These are phyloP conservation scores for Heritiera fomes DNA, from an alignment of 345 rosid species.

Conservation along the genomic window DNA sequence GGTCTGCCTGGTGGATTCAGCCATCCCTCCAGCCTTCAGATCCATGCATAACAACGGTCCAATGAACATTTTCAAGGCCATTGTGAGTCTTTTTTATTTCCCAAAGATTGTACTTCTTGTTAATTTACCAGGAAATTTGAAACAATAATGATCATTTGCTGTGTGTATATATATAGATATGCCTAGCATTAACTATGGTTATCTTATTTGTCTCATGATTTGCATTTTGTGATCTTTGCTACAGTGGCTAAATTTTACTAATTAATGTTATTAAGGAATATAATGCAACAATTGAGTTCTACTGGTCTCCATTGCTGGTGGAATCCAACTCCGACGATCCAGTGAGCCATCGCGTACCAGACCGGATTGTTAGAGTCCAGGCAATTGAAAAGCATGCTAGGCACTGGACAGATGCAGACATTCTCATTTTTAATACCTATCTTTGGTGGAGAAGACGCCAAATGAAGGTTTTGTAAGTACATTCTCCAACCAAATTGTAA, in stretches of 20 bases:
- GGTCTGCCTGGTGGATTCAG: conserved; percentile 76
- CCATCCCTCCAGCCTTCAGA: conserved; percentile 48
- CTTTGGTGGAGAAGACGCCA: conserved; percentile 84
- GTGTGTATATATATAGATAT: neutral
- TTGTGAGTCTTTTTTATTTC: conserved; percentile 30
- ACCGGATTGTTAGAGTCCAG: conserved; percentile 71
- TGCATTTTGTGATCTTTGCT: neutral
- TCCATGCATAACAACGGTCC: conserved; percentile 69
- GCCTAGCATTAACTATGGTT: neutral
- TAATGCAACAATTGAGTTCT: conserved; percentile 82
- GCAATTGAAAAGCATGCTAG: conserved; percentile 79
- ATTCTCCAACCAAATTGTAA: neutral
- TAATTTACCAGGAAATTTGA: neutral
- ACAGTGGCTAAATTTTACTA: conserved; percentile 18
- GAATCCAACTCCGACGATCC: conserved; percentile 96
- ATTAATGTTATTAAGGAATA: conserved; percentile 50
- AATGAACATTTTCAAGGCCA: conserved; percentile 48
- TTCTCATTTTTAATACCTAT: conserved; percentile 78
- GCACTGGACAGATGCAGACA: conserved; percentile 67
- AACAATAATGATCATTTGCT: neutral
- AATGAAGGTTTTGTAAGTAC: conserved; percentile 78
- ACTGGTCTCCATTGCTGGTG: conserved; percentile 90
- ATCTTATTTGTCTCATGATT: neutral
- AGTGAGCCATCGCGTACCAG: conserved; percentile 61
- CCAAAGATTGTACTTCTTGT: neutral